A percentile compares a stretch with the other conserved stretches of the same genome.
Conservation (phyloP, 208 protist genomes). For the Angomonas deanei region DNA sequence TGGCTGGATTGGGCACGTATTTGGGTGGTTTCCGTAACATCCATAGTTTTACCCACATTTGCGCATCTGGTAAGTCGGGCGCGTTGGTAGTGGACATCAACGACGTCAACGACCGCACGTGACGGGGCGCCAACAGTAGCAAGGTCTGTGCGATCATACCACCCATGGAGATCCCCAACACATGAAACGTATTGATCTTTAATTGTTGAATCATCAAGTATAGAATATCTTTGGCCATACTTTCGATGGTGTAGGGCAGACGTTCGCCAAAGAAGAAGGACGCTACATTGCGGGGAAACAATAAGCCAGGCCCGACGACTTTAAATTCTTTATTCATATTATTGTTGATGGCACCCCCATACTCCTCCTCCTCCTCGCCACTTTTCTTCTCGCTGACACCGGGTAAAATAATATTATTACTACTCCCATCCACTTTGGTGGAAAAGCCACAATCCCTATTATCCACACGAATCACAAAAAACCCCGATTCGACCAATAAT, state of each 20-base stretch:
- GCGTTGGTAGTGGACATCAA: conserved; percentile 81
- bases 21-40: conserved; percentile 57
- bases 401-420: not conserved
- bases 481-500: conserved; percentile 45
- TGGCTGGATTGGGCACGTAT: not conserved
- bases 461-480: conserved; percentile 74
- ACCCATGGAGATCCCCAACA: conserved; percentile 82
- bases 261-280: conserved; percentile 45
- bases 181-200: conserved; percentile 42
- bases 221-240: conserved; percentile 63
- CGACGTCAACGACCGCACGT: conserved; percentile 53
- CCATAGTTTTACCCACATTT: conserved; percentile 71
- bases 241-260: conserved; percentile 63
- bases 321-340: conserved; percentile 3
- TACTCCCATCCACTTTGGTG: conserved; percentile 45
- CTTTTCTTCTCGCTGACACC: not conserved
- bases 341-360: not conserved
- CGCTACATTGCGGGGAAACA: conserved; percentile 35
- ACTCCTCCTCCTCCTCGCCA: not conserved
- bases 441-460: conserved; percentile 77
- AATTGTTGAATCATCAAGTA: conserved; percentile 49
- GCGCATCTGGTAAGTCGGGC: conserved; percentile 53
- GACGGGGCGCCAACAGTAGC: conserved; percentile 43
- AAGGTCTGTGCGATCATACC: conserved; percentile 72
- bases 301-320: conserved; percentile 37